Evolutionary conservation across 441 rosid species (phyloP), one percentile per base, ranked within the genome.

Genomic region (Capsella rubella): DNA sequence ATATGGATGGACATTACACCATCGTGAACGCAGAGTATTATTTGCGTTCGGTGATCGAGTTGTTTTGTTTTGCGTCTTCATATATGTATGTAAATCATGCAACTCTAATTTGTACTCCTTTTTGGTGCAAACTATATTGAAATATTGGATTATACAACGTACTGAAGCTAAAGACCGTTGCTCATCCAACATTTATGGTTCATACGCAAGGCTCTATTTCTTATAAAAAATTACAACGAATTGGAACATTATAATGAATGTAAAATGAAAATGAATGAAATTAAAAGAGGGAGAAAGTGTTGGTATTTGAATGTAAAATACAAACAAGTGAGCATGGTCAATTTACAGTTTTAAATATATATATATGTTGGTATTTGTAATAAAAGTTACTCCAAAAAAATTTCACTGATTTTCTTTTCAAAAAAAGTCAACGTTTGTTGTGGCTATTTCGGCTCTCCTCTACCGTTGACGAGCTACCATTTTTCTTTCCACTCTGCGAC

Each of bases 1-100:
- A 54, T 16, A 54, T 55, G 3, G 14, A 66, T 74, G 46, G 46
- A 66, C 60, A 66, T 57, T 39, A 50, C 74, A 76, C 60, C 66
- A 65, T 69, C 54, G 27, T 69, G 9, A 65, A 51, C 59, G 60
- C 74, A 62, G 69, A 69, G 50, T 75, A 69, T 75, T 75, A 46
- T 64, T 71, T 77, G 68, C 18, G 50, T 25, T 50, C 72, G 27
- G n/a, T 46, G 80, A 77, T 77, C 72, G 76, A 57, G 76, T 57
- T 49, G 56, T 68, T 49, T 56, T 71, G 71, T 55, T 57, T 64
- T 40, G 15, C 8, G 21, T 69, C 15, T 56, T 34, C 18, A 43
- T 68, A 8, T 51, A 12, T 69, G 13, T 47, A 46, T 63, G 43
- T 43, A 63, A 42, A 63, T 31, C 18, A 52, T 64, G n/a, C 37